Evolutionary conservation across 2,329 filamentous ascomycete genomes (phyloP), one percentile per base, ranked within the genome.

Genomic region (Fusarium citri): DNA sequence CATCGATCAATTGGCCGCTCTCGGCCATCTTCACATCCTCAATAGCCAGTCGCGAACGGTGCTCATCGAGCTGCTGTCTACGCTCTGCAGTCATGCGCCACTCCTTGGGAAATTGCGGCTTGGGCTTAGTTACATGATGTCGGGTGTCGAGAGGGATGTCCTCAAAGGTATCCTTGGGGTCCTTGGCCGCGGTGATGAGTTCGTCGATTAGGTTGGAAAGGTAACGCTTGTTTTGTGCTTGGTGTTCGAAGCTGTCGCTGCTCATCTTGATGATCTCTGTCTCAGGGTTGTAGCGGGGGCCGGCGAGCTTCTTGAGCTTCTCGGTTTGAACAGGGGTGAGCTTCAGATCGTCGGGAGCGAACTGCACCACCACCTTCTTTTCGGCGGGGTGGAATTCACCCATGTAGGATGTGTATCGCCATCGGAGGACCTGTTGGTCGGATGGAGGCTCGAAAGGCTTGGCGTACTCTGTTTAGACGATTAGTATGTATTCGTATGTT

Each of bases 151-250:
- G 86, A 4, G 96, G 95, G 30, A 99, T 82, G 78, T 99, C 96
- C 71, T 90, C 90, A 76, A 98, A 98, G 14, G 88, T 92, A 73
- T 99, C 95, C 40, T 83, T 87, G 25, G 87, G 84, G 77, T 97
- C 91, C 84, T 90, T 92, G 62, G 94, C 94, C 77, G 93, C 90
- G 9, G 83, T 84, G 63, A 99, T 82, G 71, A 99, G 83, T 51
- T 85, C 88, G 68, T 91, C 85, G 51, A 98, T 88, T 50, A 94
- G 81, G 74, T 97, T 93, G 55, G 89, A 91, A 23, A 99, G 86
- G 79, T 96, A 96, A n/a, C 93, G 90, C 86, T 98, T 99, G 84
- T 99, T 99, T 83, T 98, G 94, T 20, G 94, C 93, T 77, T 94
- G 92, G 58, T 94, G 92, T 77, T 93, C 89, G 79, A 92, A 97